Base-by-base conservation (phyloP, 148 eudicot genomes). In the Amaranthus cruentus region DNA sequence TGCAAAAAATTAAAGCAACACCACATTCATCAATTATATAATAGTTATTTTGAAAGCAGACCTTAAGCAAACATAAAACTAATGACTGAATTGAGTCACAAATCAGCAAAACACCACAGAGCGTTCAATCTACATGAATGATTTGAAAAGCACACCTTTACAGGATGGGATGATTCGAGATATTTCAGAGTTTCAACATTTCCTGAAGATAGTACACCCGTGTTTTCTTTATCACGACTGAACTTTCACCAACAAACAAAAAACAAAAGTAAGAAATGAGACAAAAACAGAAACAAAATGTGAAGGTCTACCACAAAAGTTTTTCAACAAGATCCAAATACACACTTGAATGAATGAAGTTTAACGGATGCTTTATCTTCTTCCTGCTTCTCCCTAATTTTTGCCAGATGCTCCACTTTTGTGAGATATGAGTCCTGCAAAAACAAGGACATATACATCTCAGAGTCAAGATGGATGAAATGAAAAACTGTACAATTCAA, bases 311-410 rank as follows among this genome's bases (percentile, higher is more conserved):
- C 56, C 49, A 38, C 66, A 47, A 79, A n/a, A 38, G 3, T 38
- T 14, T 73, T 28, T 53, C 47, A 18, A 55, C 52, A 14, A 12
- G 9, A 70, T 43, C 38, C 15, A 71, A 68, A 44, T 7, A 72
- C 85, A 72, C 84, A 90, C 96, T 79, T 87, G 56, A 87, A 88
- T 13, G 96, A 89, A 73, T 90, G 96, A 73, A 95, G 88, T 72
- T 84, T 80, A 21, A 87, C 96, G 14, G 87, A 80, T 80, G 82
- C 85, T 78, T 86, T 91, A 57, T 95, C 90, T 75, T 90, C 92
- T 51, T 89, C 87, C 81, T 95, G 98, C 83, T 84, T 86, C 79
- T 81, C 84, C 74, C 88, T 91, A 50, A 95, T 79, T 68, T 75
- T 84, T 44, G 86, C 91, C 81, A 95, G 86, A 55, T 84, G 77